These are phyloP conservation scores for Heliocybe sulcata DNA, from an alignment of 1,284 basidiomycete genomes.

Conservation along the genomic window DNA sequence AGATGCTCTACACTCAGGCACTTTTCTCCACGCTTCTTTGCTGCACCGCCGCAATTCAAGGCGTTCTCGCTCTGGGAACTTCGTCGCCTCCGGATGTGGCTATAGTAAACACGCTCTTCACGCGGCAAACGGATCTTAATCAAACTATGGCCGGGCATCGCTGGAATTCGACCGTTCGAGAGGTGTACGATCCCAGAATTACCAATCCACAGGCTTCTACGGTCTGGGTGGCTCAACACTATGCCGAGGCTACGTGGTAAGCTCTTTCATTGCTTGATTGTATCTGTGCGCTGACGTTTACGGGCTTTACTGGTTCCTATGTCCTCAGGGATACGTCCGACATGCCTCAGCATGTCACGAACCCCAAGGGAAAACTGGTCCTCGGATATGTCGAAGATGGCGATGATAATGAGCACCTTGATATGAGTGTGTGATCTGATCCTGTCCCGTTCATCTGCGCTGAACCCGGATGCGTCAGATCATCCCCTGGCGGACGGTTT, in stretches of 20 bases:
- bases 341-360: slow-evolving; percentile 22
- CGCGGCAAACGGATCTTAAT: not conserved
- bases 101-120: not conserved
- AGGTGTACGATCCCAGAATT: not conserved
- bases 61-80: not conserved
- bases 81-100: not conserved
- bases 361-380: slow-evolving; percentile 24
- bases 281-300: not conserved
- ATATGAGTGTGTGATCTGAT: slow-evolving; percentile 18
- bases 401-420: slow-evolving; percentile 25
- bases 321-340: slow-evolving; percentile 24
- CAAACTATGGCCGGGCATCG: not conserved
- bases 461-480: slow-evolving; percentile 17
- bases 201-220: not conserved
- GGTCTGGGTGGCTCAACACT: not conserved
- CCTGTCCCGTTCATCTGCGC: not conserved
- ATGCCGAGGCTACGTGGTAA: not conserved
- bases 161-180: not conserved
- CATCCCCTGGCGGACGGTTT: slow-evolving; percentile 34
- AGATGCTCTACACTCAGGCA: not conserved
- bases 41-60: not conserved
- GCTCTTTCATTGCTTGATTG: no score
- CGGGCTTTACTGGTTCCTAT: not conserved
- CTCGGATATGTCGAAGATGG: slow-evolving; percentile 25
- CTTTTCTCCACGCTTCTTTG: not conserved